Conservation (phyloP, 768 basidiomycete species). For the Sarcodon aspratus region DNA sequence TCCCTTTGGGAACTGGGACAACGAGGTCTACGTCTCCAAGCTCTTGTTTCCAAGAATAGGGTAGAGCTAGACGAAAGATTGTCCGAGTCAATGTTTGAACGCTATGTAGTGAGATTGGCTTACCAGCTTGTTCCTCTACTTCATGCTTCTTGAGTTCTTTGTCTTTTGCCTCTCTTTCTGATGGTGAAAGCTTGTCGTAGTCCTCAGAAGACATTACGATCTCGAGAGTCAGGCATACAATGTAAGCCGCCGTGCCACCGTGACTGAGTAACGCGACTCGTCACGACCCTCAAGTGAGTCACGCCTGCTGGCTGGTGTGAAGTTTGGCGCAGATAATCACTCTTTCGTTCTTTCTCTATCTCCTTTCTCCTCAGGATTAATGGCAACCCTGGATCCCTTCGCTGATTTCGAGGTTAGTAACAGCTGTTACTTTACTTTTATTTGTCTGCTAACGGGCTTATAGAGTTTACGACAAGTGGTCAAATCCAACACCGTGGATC, state of each 20-base stretch:
- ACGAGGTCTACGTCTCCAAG: conserved; percentile 77
- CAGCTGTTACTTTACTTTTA: neutral
- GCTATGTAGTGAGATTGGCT: conserved; percentile 9
- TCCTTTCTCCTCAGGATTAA: conserved; percentile 13
- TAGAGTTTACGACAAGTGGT: conserved; percentile 17
- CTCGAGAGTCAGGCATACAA: conserved; percentile 8
- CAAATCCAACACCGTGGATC: conserved; percentile 75
- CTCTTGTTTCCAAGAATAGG: conserved; percentile 88
- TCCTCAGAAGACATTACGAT: conserved; percentile 29
- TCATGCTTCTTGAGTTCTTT: conserved; percentile 59
- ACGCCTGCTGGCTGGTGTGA: neutral
- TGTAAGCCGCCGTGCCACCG: conserved; percentile 1
- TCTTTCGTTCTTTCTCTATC: conserved; percentile 5
- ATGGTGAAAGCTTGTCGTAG: conserved; percentile 66
- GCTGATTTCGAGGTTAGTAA: conserved; percentile 59
- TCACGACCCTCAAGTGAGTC: too few relatives aligned
- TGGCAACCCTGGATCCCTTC: conserved; percentile 59
- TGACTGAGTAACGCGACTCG: too few relatives aligned
- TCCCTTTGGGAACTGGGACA: conserved; percentile 81
- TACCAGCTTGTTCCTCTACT: conserved; percentile 76
- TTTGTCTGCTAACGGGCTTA: neutral
- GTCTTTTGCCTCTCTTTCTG: conserved; percentile 68
- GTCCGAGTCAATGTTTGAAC: conserved; percentile 3
- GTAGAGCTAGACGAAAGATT: conserved; percentile 44
- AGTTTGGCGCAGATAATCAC: conserved; percentile 10